Base-by-base conservation (phyloP, 352 stramenopile species). In the Pythium aquatile region DNA sequence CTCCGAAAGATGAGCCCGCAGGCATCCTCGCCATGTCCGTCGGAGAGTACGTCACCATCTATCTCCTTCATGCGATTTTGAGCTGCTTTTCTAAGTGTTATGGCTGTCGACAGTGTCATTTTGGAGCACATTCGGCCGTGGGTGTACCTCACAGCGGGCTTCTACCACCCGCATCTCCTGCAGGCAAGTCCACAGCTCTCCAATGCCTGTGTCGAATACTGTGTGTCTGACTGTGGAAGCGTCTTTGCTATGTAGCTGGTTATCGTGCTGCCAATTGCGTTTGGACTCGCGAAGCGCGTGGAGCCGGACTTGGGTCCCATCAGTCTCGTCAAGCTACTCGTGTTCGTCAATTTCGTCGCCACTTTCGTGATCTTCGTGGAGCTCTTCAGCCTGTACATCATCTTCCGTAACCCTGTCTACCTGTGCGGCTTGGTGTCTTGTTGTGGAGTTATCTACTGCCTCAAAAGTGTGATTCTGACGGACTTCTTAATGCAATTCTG, bases 61-160 rank as follows among this genome's bases (percentile, higher is more conserved):
- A 32, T 55, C 1, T 1, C 16, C 14, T 53, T 26, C 42, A 24
- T 54, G 13, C 29, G 7, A 5, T 20, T 32, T 26, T 20, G 5
- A 29, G 20, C 2, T 44, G 1, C 9, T 11, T 8, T 33, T 24
- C 13, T 65, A 20, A 26, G 8, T 39, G 6, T 44, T n/a, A 16
- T 52, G 54, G 32, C 7, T 28, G 40, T 60, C 24, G 30, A 7
- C 42, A 96, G 87, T 66, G 85, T 85, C 55, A 96, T 96, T 55
- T 64, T 96, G 42, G 72, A 77, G 53, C 87, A 96, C 58, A 96
- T 96, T 30, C 85, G 87, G 3, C 87, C 87, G 24, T 96, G 87
- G 87, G 81, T 93, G 37, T 94, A 92, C 66, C 56, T 94, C 53
- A 94, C 87, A 6, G 80, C 87, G 8, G 85, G 85, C 5, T 96